A percentile compares a stretch with the other conserved stretches of the same genome.
Conservation (phyloP, 2,329 filamentous ascomycete genomes). For the Pseudopithomyces maydicus region DNA sequence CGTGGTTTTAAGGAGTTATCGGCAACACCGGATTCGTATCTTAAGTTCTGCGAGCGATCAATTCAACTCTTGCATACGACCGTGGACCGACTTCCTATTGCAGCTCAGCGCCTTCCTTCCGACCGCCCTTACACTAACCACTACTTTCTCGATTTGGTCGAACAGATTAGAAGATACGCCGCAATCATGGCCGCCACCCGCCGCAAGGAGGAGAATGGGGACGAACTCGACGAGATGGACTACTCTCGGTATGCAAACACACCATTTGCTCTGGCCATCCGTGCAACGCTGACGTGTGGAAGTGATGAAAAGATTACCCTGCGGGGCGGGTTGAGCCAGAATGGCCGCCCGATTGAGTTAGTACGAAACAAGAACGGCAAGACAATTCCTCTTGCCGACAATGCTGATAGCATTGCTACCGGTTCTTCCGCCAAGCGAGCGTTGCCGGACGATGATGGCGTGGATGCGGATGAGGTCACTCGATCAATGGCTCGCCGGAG, state of each 20-base stretch:
- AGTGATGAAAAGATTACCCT: constrained; percentile 77
- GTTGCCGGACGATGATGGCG: constrained; percentile 66
- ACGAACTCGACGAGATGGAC: constrained; percentile 58
- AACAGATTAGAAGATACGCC: constrained; percentile 90
- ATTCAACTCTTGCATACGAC: constrained; percentile 90
- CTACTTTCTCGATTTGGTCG: constrained; percentile 95
- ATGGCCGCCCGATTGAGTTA: constrained; percentile 82
- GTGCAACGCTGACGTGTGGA: constrained; percentile 24
- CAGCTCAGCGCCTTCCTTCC: constrained; percentile 80
- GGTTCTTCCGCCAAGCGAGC: constrained; percentile 57
- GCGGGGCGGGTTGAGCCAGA: constrained; percentile 79
- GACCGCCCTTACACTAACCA: constrained; percentile 94
- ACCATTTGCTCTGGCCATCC: constrained; percentile 24
- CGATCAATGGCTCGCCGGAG: constrained; percentile 95
- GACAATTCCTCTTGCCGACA: constrained; percentile 70
- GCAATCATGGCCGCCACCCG: constrained; percentile 78
- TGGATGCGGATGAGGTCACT: constrained; percentile 80
- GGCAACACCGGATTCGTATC: constrained; percentile 73
- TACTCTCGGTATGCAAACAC: constrained; percentile 50
- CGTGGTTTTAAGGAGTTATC: constrained; percentile 72
- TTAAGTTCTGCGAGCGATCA: constrained; percentile 87
- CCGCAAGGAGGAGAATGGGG: constrained; percentile 65
- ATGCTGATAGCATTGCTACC: constrained; percentile 65
- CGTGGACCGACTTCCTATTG: constrained; percentile 82
- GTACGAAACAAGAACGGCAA: constrained; percentile 82